Base-by-base conservation (phyloP, 371 early-diverging fungal species). In the Mucor mucedo region DNA sequence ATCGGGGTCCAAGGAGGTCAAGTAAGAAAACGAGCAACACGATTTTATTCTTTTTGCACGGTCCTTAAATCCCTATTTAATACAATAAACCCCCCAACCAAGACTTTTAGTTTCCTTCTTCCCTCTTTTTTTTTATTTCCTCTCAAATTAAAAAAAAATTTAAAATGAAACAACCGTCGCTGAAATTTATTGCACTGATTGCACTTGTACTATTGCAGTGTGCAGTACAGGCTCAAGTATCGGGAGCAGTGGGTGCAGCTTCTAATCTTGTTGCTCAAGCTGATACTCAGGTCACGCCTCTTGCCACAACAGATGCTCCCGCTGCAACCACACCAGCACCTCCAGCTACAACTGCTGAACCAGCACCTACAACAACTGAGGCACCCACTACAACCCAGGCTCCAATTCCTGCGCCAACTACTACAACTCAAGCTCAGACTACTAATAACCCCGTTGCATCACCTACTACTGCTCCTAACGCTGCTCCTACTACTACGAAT, bases 201-300 rank as follows among this genome's bases (percentile, higher is more conserved):
- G 63, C 42, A 13, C 40, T 62, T 6, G 39, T 63, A 10, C n/a
- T 67, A 11, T 40, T 62, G 33, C 42, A 62, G 4, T 57, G 40
- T 52, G 44, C 50, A 42, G 45, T 3, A 27, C 47, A 59, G 2
- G 29, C 21, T 52, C 52, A 52, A 29, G 55, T 21, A 4, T 21
- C 42, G 14, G n/a, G 27, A 35, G 50, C 29, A 38, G 58, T 7
- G 14, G 41, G 27, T 14, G 29, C 48, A 16, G 11, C 63, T 16
- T 52, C 64, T 47, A 44, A 41, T 52, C 21, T 52, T 16, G 30
- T 35, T 21, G 41, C 35, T 1, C 39, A 48, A 21, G 38, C 9
- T 39, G 48, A 29, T 16, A 13, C 50, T 32, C 29, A 29, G n/a
- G 30, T 16, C 8, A 21, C 29, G 16, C 16, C 40, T 49, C 40